phyloP scores from a whole-genome alignment of 2,329 filamentous ascomycete species.

The Apiospora phragmitis region DNA sequence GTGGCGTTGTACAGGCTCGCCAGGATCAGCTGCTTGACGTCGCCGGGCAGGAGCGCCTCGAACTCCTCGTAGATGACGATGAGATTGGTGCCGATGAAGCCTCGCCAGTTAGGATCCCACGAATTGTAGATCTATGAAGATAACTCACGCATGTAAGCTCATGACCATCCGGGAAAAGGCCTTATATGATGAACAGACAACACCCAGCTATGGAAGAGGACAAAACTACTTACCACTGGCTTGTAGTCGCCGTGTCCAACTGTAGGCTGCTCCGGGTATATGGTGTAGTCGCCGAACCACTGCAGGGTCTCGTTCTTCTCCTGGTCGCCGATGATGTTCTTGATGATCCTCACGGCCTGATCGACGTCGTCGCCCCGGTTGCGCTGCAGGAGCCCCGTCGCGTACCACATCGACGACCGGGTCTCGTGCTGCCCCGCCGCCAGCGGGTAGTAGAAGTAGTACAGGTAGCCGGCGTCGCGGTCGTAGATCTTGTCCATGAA shows the following conservation, averaged over 20 bases:
- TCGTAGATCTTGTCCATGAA: slow-evolving; percentile 49
- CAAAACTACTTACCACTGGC: slow-evolving; percentile 24
- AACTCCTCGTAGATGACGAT: slow-evolving; percentile 53
- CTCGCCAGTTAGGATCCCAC: slow-evolving; percentile 56
- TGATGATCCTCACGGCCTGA: slow-evolving; percentile 45
- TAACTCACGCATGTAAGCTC: neutral
- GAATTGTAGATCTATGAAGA: slow-evolving; percentile 40
- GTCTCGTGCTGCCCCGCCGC: slow-evolving; percentile 41
- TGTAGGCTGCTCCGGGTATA: slow-evolving; percentile 49
- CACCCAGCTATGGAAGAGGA: too few species aligned
- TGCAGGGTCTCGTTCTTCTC: slow-evolving; percentile 44
- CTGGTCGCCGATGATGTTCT: slow-evolving; percentile 45
- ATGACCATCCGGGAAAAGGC: too few species aligned
- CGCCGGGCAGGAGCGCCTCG: slow-evolving; percentile 32
- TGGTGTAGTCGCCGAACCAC: slow-evolving; percentile 48
- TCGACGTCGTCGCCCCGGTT: slow-evolving; percentile 43
- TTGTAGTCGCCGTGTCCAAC: slow-evolving; percentile 46
- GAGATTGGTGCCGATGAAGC: slow-evolving; percentile 51
- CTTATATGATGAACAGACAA: too few species aligned
- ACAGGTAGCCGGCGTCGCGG: slow-evolving; percentile 41
- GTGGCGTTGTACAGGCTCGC: slow-evolving; percentile 48
- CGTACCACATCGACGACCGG: slow-evolving; percentile 49
- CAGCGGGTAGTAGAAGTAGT: slow-evolving; percentile 32
- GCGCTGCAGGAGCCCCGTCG: slow-evolving; percentile 45
- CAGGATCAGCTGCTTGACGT: slow-evolving; percentile 36